A percentile compares a stretch with the other conserved stretches of the same genome.
Evolutionary conservation across 202 grass and related monocot species (phyloP).

Genomic region (Dendrocalamus latiflorus): DNA sequence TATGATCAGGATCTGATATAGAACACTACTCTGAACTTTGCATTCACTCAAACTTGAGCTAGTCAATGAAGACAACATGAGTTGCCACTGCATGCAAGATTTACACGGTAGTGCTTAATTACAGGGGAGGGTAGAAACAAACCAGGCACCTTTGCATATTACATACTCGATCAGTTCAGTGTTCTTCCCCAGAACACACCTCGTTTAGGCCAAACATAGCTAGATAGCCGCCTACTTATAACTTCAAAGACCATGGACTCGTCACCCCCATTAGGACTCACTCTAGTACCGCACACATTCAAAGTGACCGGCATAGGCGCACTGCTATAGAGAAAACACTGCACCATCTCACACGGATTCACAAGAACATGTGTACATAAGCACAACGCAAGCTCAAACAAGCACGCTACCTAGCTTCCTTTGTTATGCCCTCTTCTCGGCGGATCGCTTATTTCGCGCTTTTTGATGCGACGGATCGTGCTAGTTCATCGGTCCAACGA

Average conservation of each 20-base stretch:
- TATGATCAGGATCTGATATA: background rate
- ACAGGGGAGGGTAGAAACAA: constrained; percentile 9
- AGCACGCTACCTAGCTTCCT: background rate
- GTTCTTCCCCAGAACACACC: background rate
- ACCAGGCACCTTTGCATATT: background rate
- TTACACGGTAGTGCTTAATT: background rate
- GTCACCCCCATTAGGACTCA: background rate
- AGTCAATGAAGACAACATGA: background rate
- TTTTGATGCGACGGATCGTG: too few species aligned
- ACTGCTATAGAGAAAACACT: too few species aligned
- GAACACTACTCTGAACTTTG: background rate
- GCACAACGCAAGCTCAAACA: background rate
- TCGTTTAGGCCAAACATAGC: background rate
- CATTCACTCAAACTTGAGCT: background rate
- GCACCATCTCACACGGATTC: background rate
- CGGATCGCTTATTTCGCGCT: background rate
- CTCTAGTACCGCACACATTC: background rate
- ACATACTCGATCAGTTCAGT: background rate
- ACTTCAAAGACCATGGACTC: background rate
- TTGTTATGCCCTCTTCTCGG: background rate
- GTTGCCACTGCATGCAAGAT: background rate
- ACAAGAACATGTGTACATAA: background rate
- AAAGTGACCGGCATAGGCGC: too few species aligned
- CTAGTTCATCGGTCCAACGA: constrained; percentile 49
- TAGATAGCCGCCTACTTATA: background rate